A percentile compares a stretch with the other conserved stretches of the same genome.
These are phyloP conservation scores for Tetrahymena malaccensis DNA, from an alignment of 73 alveolate species.

Conservation along the genomic window DNA sequence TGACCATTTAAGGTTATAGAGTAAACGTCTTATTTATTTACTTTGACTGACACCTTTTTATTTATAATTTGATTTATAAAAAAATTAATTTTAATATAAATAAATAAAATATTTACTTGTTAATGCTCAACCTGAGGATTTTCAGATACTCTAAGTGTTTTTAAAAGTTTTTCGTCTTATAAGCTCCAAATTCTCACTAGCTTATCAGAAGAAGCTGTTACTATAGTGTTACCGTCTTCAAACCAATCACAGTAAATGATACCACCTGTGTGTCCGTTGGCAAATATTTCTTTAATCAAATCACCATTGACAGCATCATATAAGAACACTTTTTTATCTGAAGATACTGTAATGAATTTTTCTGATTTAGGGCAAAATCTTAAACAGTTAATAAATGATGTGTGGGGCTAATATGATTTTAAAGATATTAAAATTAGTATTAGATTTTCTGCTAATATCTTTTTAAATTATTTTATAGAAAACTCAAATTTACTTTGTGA, in stretches of 20 bases:
- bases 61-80: neutral
- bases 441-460: neutral
- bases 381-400: neutral
- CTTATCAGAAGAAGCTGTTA: conserved; percentile 37
- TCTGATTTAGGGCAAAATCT: conserved; percentile 12
- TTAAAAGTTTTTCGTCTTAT: conserved; percentile 10
- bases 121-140: conserved; percentile 13
- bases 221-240: conserved; percentile 1
- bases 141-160: conserved; percentile 10
- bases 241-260: conserved; percentile 23
- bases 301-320: conserved; percentile 41
- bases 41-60: neutral
- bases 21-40: conserved; percentile 2
- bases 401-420: neutral
- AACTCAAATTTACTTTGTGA: neutral
- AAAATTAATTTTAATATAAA: neutral
- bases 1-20: conserved; percentile 18
- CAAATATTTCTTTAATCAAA: conserved; percentile 3
- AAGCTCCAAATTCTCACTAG: conserved; percentile 33
- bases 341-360: conserved; percentile 17
- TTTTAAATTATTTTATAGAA: too few relatives aligned
- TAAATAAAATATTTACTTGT: neutral
- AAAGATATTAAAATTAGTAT: neutral
- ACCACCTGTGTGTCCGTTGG: conserved; percentile 32
- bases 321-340: conserved; percentile 26